These are phyloP conservation scores for Emydomyces testavorans DNA, from an alignment of 2,329 filamentous ascomycete species.

Conservation along the genomic window DNA sequence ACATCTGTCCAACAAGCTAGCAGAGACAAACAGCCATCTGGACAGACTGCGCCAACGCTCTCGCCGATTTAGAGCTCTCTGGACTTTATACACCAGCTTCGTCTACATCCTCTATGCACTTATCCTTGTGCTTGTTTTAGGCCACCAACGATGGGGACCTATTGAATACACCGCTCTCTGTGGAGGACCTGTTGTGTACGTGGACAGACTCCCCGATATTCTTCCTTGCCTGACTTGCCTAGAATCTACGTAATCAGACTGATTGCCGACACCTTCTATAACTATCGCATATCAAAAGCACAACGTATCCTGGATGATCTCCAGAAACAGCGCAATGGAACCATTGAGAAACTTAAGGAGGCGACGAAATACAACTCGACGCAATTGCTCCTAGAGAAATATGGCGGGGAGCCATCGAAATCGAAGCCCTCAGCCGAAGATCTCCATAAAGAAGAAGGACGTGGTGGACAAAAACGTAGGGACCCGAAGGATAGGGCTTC, in stretches of 20 bases:
- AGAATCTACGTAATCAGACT: conserved; percentile 72
- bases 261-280: conserved; percentile 58
- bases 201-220: conserved; percentile 9
- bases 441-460: conserved; percentile 15
- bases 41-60: conserved; percentile 61
- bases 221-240: conserved; percentile 14
- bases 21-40: conserved; percentile 58
- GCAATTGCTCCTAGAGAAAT: conserved; percentile 84
- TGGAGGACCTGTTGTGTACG: conserved; percentile 67
- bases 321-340: conserved; percentile 67
- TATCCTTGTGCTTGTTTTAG: conserved; percentile 72
- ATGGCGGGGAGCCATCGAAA: conserved; percentile 55
- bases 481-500: conserved; percentile 20
- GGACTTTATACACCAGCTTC: conserved; percentile 82
- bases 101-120: conserved; percentile 80
- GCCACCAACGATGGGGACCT: conserved; percentile 63
- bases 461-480: conserved; percentile 19
- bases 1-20: conserved; percentile 69
- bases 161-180: conserved; percentile 68
- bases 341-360: conserved; percentile 87
- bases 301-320: conserved; percentile 60
- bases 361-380: conserved; percentile 96
- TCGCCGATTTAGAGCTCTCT: conserved; percentile 69
- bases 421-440: conserved; percentile 21
- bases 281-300: conserved; percentile 63